Conservation (phyloP, 2,329 filamentous ascomycete genomes). For the Colletotrichum viniferum region DNA sequence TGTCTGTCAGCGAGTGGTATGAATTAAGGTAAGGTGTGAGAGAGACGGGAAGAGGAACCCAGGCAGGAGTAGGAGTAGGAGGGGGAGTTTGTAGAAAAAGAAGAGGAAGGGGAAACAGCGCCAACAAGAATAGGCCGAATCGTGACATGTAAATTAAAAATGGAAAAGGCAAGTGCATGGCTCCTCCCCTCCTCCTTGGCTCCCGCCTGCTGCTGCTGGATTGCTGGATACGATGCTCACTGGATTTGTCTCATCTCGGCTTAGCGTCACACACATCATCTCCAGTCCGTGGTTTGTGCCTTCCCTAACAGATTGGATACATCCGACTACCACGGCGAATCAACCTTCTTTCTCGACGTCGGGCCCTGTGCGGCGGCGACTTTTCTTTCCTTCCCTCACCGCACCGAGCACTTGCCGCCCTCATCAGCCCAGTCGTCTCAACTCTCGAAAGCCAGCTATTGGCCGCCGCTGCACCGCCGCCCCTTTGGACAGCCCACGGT, state of each 20-base stretch:
- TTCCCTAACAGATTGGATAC: background rate
- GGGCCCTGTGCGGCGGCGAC: background rate
- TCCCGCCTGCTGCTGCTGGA: slow-evolving; percentile 19
- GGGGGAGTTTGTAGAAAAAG: background rate
- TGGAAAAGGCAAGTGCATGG: slow-evolving; percentile 12
- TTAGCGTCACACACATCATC: slow-evolving; percentile 20
- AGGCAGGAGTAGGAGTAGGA: background rate
- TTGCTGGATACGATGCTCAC: slow-evolving; percentile 21
- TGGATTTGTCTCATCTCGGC: slow-evolving; percentile 18
- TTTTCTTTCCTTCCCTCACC: background rate
- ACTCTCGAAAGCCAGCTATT: background rate
- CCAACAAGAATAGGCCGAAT: background rate
- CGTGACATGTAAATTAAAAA: slow-evolving; percentile 22
- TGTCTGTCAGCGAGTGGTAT: background rate
- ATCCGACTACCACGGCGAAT: background rate
- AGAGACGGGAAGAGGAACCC: background rate
- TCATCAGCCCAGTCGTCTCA: slow-evolving; percentile 1
- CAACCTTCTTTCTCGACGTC: background rate
- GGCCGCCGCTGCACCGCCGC: background rate
- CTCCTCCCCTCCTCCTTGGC: background rate
- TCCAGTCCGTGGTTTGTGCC: background rate
- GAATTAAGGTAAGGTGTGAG: background rate
- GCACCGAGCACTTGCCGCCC: background rate
- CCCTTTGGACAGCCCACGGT: background rate
- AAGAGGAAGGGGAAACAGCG: background rate